These are phyloP conservation scores for Chaetomium strumarium DNA, from an alignment of 2,329 filamentous ascomycete species.

Conservation along the genomic window DNA sequence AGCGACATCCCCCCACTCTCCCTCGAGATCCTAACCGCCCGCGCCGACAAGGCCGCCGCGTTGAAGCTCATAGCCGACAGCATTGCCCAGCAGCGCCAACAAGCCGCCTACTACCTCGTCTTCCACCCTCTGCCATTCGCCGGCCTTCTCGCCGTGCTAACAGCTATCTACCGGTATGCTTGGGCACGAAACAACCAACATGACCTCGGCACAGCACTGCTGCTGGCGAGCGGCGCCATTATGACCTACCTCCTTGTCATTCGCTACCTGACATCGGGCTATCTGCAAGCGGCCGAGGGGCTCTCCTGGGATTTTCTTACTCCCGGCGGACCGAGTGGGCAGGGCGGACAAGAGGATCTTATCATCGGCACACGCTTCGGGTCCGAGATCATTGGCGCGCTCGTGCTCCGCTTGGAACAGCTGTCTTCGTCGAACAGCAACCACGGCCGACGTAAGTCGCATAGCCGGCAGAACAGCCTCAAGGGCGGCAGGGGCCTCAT, in stretches of 20 bases:
- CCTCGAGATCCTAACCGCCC: conserved; percentile 49
- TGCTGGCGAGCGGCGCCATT: conserved; percentile 54
- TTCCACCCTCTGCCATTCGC: conserved; percentile 54
- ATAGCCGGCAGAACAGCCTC: conserved; percentile 29
- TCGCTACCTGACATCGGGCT: conserved; percentile 54
- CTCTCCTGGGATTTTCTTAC: conserved; percentile 55
- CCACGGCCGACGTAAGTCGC: conserved; percentile 14
- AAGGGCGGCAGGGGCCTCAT: conserved; percentile 64
- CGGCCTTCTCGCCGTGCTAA: conserved; percentile 40
- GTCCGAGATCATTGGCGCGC: conserved; percentile 61
- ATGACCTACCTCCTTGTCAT: conserved; percentile 59
- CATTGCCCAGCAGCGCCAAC: conserved; percentile 73
- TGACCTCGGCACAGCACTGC: conserved; percentile 51
- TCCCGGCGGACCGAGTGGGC: conserved; percentile 31
- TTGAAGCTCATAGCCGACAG: conserved; percentile 73
- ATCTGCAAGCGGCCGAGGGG: conserved; percentile 56
- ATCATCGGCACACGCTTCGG: conserved; percentile 64
- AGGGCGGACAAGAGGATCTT: conserved; percentile 38
- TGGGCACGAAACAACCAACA: conserved; percentile 36
- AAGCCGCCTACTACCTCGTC: conserved; percentile 57
- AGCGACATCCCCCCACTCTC: conserved; percentile 58
- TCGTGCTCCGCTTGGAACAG: conserved; percentile 61
- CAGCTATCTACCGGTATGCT: conserved; percentile 41
- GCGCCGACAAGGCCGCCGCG: conserved; percentile 59
- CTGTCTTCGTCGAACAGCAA: conserved; percentile 5